These are phyloP conservation scores for Syzygium oleosum DNA, from an alignment of 345 rosid genomes.

Conservation along the genomic window DNA sequence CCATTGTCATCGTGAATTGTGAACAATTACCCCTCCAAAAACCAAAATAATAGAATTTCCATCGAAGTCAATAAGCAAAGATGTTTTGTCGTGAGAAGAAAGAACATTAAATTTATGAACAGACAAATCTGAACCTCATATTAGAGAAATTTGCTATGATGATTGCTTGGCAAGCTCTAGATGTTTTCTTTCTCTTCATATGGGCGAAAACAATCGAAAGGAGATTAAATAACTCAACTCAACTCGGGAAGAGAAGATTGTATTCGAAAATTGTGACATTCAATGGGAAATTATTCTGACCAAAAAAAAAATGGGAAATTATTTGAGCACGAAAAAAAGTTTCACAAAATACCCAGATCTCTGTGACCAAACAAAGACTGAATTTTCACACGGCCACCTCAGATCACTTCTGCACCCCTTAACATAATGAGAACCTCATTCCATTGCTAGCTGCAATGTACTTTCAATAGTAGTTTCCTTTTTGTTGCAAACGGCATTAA, in stretches of 20 bases:
- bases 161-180: no score
- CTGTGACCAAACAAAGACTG: slow-evolving; percentile 16
- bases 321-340: slow-evolving; percentile 16
- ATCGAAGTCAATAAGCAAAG: no score
- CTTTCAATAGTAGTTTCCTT: slow-evolving; percentile 30
- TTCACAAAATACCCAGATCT: slow-evolving; percentile 28
- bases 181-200: no score
- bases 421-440: slow-evolving; percentile 57
- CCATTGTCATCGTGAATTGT: no score
- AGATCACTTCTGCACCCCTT: slow-evolving; percentile 14
- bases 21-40: no score
- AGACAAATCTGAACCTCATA: background rate
- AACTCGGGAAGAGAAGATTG: slow-evolving; percentile 1
- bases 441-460: slow-evolving; percentile 39
- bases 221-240: background rate
- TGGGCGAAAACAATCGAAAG: background rate
- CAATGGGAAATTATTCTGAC: slow-evolving; percentile 22
- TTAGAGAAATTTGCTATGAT: background rate
- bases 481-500: slow-evolving; percentile 30
- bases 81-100: no score
- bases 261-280: slow-evolving; percentile 13
- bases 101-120: background rate
- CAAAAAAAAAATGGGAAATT: slow-evolving; percentile 10
- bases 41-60: no score
- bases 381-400: slow-evolving; percentile 18